Evolutionary conservation across 805 yeast genomes (phyloP).

Genomic region (Starmerella apis): DNA sequence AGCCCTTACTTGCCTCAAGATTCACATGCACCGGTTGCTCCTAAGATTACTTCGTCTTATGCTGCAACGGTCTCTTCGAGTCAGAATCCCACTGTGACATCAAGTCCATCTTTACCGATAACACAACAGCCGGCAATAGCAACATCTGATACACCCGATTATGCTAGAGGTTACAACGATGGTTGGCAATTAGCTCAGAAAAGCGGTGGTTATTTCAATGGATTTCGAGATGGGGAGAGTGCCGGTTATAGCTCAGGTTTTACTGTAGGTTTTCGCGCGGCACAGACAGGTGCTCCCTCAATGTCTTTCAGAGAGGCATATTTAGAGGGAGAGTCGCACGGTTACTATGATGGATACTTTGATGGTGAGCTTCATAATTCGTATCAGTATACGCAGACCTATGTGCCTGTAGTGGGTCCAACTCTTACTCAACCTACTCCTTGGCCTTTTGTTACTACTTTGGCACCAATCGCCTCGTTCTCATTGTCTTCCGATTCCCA

Average conservation of each 20-base stretch:
- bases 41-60: neutral
- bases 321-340: conserved; percentile 14
- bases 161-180: conserved; percentile 3
- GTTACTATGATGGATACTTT: conserved; percentile 18
- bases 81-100: neutral
- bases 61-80: neutral
- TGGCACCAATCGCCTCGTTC: conserved; percentile 1
- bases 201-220: conserved; percentile 7
- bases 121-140: neutral
- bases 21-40: neutral
- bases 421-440: neutral
- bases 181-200: neutral
- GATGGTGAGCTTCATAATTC: conserved; percentile 15
- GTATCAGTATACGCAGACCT: conserved; percentile 9
- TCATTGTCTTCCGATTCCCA: conserved; percentile 2
- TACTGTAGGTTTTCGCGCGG: conserved; percentile 17
- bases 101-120: neutral
- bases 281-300: conserved; percentile 6
- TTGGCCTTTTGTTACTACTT: neutral
- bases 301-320: conserved; percentile 10
- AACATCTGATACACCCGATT: neutral
- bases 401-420: conserved; percentile 9
- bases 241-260: conserved; percentile 18
- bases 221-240: conserved; percentile 10
- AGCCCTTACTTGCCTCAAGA: neutral